Evolutionary conservation across 305 asterid species (phyloP).

Genomic region (Nicotiana rustica): DNA sequence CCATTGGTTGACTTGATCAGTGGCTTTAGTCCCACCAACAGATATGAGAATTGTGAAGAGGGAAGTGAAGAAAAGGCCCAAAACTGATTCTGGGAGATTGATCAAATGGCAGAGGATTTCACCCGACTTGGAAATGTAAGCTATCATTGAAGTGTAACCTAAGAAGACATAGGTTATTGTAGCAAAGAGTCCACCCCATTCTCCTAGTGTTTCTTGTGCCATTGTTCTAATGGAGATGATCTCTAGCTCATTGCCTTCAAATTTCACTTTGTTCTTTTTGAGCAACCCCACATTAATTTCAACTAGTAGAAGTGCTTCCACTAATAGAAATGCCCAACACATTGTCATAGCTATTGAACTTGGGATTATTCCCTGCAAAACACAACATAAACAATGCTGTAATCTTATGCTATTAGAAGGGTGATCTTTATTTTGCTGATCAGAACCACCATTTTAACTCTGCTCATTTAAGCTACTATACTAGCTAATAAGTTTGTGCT

Average conservation of each 20-base stretch:
- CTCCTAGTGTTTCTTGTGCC: constrained; percentile 89
- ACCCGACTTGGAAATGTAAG: constrained; percentile 78
- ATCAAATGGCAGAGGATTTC: constrained; percentile 71
- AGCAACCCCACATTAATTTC: constrained; percentile 73
- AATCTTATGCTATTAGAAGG: not conserved
- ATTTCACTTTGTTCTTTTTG: constrained; percentile 49
- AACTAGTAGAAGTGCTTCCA: constrained; percentile 74
- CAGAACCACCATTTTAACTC: not conserved
- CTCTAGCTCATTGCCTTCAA: constrained; percentile 58
- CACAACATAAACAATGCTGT: constrained; percentile 13
- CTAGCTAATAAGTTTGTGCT: not conserved
- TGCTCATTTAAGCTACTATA: not conserved
- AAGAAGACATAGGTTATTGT: constrained; percentile 71
- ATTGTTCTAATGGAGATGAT: constrained; percentile 80
- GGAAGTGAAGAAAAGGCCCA: constrained; percentile 66
- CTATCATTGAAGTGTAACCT: constrained; percentile 76
- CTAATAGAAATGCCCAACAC: constrained; percentile 80
- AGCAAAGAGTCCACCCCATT: constrained; percentile 78
- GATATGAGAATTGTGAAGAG: constrained; percentile 63
- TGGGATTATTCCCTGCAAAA: constrained; percentile 73
- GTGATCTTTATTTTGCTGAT: constrained; percentile 7
- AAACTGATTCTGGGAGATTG: constrained; percentile 59
- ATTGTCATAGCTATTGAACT: constrained; percentile 69
- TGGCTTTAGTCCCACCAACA: constrained; percentile 70
- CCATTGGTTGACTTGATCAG: constrained; percentile 80